These are phyloP conservation scores for Tephrocybe sp. DNA, from an alignment of 768 basidiomycete species.

Conservation along the genomic window DNA sequence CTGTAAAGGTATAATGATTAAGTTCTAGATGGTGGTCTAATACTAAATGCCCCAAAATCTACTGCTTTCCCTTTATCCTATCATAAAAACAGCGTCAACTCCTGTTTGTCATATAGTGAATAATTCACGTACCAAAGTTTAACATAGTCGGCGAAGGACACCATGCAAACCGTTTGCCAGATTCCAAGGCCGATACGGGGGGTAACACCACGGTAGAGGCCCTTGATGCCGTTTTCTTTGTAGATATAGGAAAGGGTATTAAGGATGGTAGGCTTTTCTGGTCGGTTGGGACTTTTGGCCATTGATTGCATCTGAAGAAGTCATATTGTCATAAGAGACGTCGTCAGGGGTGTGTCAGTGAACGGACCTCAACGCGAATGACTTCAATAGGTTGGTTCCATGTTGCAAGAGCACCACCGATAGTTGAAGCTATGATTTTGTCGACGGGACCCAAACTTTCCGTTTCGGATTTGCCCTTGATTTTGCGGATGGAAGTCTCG, in stretches of 20 bases:
- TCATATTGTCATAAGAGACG: not conserved
- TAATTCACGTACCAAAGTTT: slow-evolving; percentile 65
- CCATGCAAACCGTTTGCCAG: slow-evolving; percentile 99
- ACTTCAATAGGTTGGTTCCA: slow-evolving; percentile 99
- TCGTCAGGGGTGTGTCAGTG: slow-evolving; percentile 1
- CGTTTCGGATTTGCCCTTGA: slow-evolving; percentile 74
- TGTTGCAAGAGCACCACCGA: slow-evolving; percentile 93
- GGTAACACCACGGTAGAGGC: slow-evolving; percentile 95
- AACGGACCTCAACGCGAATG: slow-evolving; percentile 83
- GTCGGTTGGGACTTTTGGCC: slow-evolving; percentile 83
- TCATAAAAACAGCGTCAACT: slow-evolving; percentile 14
- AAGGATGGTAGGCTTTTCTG: slow-evolving; percentile 86
- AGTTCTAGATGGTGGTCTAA: slow-evolving; percentile 15
- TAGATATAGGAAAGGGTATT: slow-evolving; percentile 95
- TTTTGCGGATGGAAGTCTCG: slow-evolving; percentile 72
- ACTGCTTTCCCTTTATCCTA: slow-evolving; percentile 51
- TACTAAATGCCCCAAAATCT: slow-evolving; percentile 7
- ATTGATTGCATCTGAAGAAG: slow-evolving; percentile 93
- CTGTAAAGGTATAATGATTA: slow-evolving; percentile 20
- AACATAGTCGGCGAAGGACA: slow-evolving; percentile 95
- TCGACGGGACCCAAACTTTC: slow-evolving; percentile 76
- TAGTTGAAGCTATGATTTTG: slow-evolving; percentile 83
- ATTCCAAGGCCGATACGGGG: slow-evolving; percentile 95
- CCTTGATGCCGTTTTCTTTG: slow-evolving; percentile 93
- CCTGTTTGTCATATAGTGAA: not conserved